These are phyloP conservation scores for Cucurbita argyrosperma DNA, from an alignment of 306 rosid genomes.

Conservation along the genomic window DNA sequence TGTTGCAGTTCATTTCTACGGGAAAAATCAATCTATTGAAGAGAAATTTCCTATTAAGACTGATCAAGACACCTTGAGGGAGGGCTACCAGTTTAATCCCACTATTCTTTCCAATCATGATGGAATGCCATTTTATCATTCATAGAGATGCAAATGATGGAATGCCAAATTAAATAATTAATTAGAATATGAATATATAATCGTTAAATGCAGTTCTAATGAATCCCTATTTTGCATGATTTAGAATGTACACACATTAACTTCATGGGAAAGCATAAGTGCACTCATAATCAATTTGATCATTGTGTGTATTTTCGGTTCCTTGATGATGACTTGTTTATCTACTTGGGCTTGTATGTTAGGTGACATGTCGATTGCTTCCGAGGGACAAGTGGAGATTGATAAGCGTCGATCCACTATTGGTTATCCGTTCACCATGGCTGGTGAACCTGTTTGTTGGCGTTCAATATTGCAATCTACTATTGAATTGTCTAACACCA, in stretches of 20 bases:
- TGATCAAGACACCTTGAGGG: slow-evolving; percentile 81
- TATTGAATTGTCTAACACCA: too few relatives aligned
- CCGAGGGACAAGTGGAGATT: too few relatives aligned
- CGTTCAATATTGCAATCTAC: too few relatives aligned
- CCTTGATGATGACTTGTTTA: too few relatives aligned
- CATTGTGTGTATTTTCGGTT: too few relatives aligned
- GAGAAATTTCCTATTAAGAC: slow-evolving; percentile 63
- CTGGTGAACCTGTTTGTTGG: too few relatives aligned
- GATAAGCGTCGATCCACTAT: too few relatives aligned
- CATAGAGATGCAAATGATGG: not conserved
- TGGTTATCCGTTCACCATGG: too few relatives aligned
- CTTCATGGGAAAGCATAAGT: too few relatives aligned
- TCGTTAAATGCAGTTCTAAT: not conserved
- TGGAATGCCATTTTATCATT: not conserved
- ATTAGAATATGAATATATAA: not conserved
- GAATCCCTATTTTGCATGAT: not conserved
- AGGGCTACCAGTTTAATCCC: slow-evolving; percentile 57
- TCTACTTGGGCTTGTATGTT: too few relatives aligned
- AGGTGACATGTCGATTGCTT: too few relatives aligned
- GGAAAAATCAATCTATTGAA: slow-evolving; percentile 38
- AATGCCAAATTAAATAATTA: not conserved
- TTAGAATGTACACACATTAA: not conserved
- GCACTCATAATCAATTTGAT: too few relatives aligned
- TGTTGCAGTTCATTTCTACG: slow-evolving; percentile 53
- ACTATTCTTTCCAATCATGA: not conserved